phyloP scores from a whole-genome alignment of 148 eudicot genomes.

The Nyssa sinensis region DNA sequence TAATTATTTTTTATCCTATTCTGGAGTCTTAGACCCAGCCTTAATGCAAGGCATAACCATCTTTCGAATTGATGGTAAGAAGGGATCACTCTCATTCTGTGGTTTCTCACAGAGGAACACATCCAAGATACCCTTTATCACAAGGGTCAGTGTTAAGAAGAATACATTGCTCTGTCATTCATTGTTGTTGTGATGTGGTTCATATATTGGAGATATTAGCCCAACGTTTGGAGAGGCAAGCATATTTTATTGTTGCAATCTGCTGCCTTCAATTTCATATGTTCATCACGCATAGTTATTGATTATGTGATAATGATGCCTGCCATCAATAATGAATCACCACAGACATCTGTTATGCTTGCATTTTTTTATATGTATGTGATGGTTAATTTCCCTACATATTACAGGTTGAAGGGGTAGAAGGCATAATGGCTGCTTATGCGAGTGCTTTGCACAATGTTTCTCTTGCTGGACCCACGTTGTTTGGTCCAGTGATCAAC shows the following conservation, averaged over 20 bases:
- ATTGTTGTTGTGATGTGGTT: neutral
- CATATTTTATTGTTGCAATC: neutral
- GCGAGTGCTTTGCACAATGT: slow-evolving; percentile 54
- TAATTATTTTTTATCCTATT: too few relatives aligned
- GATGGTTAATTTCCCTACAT: neutral
- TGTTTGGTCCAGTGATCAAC: slow-evolving; percentile 72
- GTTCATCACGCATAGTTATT: neutral
- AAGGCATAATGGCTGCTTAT: slow-evolving; percentile 91
- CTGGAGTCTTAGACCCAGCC: too few relatives aligned
- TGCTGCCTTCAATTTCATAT: neutral
- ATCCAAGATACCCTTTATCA: too few relatives aligned
- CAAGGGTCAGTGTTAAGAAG: neutral
- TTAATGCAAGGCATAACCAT: too few relatives aligned
- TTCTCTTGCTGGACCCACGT: slow-evolving; percentile 78
- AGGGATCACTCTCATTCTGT: too few relatives aligned
- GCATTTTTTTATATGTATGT: neutral
- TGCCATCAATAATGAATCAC: neutral
- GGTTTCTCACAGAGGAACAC: neutral
- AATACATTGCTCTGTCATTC: neutral
- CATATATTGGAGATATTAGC: neutral
- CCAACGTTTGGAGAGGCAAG: neutral
- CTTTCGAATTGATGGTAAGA: too few relatives aligned
- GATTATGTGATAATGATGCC: neutral
- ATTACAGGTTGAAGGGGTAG: slow-evolving; percentile 72
- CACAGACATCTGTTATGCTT: neutral